Evolutionary conservation across 106 monocot genomes (phyloP).

Genomic region (Phalaenopsis aphrodite): DNA sequence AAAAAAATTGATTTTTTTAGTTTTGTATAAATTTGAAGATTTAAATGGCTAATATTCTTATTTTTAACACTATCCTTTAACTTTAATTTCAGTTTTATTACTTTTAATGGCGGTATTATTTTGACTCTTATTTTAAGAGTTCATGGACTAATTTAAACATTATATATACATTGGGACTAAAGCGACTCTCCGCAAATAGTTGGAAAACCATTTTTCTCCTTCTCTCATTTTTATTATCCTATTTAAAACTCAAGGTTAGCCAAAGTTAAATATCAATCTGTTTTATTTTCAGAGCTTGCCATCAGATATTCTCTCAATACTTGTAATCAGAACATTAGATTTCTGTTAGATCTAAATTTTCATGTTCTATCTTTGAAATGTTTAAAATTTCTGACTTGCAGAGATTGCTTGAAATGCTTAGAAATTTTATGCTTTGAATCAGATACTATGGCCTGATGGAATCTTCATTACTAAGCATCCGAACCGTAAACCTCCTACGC

Average conservation of each 20-base stretch:
- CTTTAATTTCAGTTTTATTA: too few species aligned
- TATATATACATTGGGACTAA: too few species aligned
- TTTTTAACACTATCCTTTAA: too few species aligned
- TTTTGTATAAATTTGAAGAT: too few species aligned
- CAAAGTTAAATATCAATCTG: not conserved
- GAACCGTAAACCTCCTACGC: constrained; percentile 59
- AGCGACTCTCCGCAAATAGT: too few species aligned
- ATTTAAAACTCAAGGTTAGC: not conserved
- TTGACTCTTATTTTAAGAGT: too few species aligned
- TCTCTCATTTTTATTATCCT: not conserved
- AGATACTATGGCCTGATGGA: constrained; percentile 99
- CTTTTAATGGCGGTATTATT: too few species aligned
- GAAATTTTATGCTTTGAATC: constrained; percentile 10
- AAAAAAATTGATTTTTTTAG: too few species aligned
- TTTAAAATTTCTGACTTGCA: not conserved
- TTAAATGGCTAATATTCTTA: too few species aligned
- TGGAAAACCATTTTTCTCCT: too few species aligned
- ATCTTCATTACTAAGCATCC: constrained; percentile 97
- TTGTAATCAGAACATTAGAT: not conserved
- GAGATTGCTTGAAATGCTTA: not conserved
- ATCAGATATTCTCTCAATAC: not conserved
- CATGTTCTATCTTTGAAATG: not conserved
- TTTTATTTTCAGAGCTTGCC: not conserved
- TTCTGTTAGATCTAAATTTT: not conserved
- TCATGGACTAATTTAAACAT: too few species aligned